Percentiles rank a stretch among this genome's conserved stretches.
Conservation (phyloP, 495 filamentous ascomycete genomes). For the Platismatia glauca region DNA sequence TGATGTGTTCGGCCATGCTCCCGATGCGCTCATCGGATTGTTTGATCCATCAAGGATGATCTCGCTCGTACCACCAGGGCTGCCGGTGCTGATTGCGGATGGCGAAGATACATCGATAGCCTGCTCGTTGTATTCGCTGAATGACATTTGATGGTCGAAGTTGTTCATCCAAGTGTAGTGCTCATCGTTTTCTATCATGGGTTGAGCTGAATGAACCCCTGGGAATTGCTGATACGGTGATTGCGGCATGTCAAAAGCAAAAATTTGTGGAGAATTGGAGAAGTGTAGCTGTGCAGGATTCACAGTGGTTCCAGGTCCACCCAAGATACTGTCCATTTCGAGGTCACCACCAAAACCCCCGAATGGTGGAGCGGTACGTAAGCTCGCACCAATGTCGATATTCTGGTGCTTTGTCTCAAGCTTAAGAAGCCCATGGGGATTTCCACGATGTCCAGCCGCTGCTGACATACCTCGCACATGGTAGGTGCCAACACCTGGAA, state of each 20-base stretch:
- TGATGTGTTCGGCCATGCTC: slow-evolving; percentile 60
- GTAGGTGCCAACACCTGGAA: slow-evolving; percentile 53
- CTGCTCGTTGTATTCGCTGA: slow-evolving; percentile 58
- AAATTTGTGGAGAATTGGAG: slow-evolving; percentile 67
- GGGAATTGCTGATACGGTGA: slow-evolving; percentile 65
- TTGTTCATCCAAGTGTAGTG: slow-evolving; percentile 80
- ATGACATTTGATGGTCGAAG: slow-evolving; percentile 68
- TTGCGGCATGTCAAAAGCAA: slow-evolving; percentile 54
- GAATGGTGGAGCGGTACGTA: slow-evolving; percentile 74
- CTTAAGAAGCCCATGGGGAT: slow-evolving; percentile 63
- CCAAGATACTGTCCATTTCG: slow-evolving; percentile 66
- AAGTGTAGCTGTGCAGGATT: slow-evolving; percentile 96
- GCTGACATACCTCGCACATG: slow-evolving; percentile 66
- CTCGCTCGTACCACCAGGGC: slow-evolving; percentile 86
- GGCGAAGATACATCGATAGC: slow-evolving; percentile 89
- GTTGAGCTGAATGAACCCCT: slow-evolving; percentile 43
- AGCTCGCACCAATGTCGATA: slow-evolving; percentile 50
- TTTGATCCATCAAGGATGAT: slow-evolving; percentile 80
- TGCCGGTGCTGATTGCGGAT: slow-evolving; percentile 85
- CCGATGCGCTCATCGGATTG: slow-evolving; percentile 38
- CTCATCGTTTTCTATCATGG: slow-evolving; percentile 61
- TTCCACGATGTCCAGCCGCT: slow-evolving; percentile 53
- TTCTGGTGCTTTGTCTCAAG: slow-evolving; percentile 71
- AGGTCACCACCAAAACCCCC: slow-evolving; percentile 60
- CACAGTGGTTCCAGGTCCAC: slow-evolving; percentile 65